These are phyloP conservation scores for Tilletia caries DNA, from an alignment of 1,284 basidiomycete species.

Conservation along the genomic window DNA sequence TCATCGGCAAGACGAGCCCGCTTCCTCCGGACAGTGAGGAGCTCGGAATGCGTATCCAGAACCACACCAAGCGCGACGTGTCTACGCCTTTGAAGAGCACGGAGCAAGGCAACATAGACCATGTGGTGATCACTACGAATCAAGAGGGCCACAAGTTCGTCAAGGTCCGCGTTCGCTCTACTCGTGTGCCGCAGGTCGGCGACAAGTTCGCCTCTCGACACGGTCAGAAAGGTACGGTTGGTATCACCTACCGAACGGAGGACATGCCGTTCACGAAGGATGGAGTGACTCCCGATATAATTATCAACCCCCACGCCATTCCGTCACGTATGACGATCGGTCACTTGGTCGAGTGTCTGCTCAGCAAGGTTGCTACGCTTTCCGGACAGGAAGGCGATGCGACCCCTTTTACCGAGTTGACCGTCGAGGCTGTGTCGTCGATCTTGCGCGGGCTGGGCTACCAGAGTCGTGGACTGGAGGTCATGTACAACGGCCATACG, in stretches of 20 bases:
- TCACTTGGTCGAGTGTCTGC: conserved; percentile 95
- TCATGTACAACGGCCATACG: conserved; percentile 99
- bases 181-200: conserved; percentile 92
- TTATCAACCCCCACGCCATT: conserved; percentile 99
- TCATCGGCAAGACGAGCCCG: conserved; percentile 98
- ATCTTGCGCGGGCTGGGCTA: conserved; percentile 46
- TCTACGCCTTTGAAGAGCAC: conserved; percentile 97
- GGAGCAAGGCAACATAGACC: conserved; percentile 94
- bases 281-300: conserved; percentile 90
- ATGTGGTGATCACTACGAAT: conserved; percentile 94
- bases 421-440: conserved; percentile 71
- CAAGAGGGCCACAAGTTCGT: conserved; percentile 95
- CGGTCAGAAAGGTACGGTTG: conserved; percentile 98
- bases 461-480: conserved; percentile 87
- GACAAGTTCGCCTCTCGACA: conserved; percentile 99
- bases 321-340: conserved; percentile 99
- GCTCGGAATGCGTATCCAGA: conserved; percentile 85
- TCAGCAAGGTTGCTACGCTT: conserved; percentile 93
- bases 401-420: conserved; percentile 96
- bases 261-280: conserved; percentile 99
- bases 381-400: conserved; percentile 96
- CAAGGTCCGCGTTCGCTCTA: conserved; percentile 92
- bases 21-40: conserved; percentile 95
- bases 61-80: conserved; percentile 86
- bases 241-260: conserved; percentile 98